Evolutionary conservation across 768 basidiomycete species (phyloP), one percentile per base, ranked within the genome.

Genomic region (Kwoniella botswanensis): DNA sequence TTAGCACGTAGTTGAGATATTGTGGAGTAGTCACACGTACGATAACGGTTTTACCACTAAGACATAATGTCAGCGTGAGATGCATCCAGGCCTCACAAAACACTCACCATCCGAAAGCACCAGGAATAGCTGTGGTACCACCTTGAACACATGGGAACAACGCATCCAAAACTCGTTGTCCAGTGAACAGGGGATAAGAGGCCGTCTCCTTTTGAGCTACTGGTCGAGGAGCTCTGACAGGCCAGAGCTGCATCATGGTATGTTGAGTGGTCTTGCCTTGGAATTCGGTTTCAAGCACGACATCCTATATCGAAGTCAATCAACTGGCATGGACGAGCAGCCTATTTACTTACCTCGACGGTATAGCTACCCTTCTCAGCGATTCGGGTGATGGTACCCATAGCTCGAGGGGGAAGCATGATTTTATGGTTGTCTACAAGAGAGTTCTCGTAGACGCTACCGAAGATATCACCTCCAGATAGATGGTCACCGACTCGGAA

Each of bases 241-340:
- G 97, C 97, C 97, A 99, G 42, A 96, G 86, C 81, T 99, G 97
- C 93, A 97, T 92, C 89, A 99, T 90, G 18, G 92, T 90, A 83
- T 98, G 96, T 78, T 94, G 88, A 15, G 94, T 92, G 50, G 87
- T 91, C 86, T 94, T 94, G 74, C 96, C 97, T 73, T 98, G 90
- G 79, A 99, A 98, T 81, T 98, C 97, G 7, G 96, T 98, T 85
- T 99, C 97, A 59, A 98, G 86, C 22, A 99, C 92, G 63, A 95
- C 87, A 82, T 99, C 97, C 93, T 97, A 53, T 29, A 17, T 6
- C 29, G 9, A 26, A 57, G 24, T 65, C 22, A 29, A 26, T 17
- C 6, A 50, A n/a, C 22, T 35, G 11, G 29, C 13, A 13, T 24
- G 26, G 15, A 42, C 4, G 10, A 13, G 54, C 15, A 12, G 9